Conservation (phyloP, 2,329 filamentous ascomycete species). For the Pseudopyrenochaeta lycopersici region DNA sequence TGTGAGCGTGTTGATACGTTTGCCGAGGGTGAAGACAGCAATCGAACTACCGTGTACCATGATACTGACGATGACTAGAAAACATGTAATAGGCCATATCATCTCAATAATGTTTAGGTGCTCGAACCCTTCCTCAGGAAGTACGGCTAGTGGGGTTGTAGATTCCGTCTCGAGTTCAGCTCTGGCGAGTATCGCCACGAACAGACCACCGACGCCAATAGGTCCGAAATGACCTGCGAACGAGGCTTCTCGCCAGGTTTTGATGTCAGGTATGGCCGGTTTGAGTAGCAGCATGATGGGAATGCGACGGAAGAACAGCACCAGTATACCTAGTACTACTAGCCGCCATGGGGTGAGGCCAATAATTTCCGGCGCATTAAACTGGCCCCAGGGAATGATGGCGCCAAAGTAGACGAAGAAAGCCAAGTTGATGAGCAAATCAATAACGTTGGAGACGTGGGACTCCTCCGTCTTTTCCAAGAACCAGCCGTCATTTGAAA, state of each 20-base stretch:
- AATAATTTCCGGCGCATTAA: constrained; percentile 73
- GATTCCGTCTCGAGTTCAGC: constrained; percentile 84
- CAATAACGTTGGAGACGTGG: constrained; percentile 98
- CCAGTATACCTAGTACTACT: constrained; percentile 90
- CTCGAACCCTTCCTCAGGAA: constrained; percentile 67
- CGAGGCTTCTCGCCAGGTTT: constrained; percentile 95
- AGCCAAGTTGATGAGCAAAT: constrained; percentile 92
- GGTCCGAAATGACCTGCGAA: constrained; percentile 98
- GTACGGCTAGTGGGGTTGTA: constrained; percentile 74
- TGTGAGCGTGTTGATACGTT: constrained; percentile 95
- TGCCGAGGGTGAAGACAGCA: constrained; percentile 95
- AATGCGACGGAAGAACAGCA: constrained; percentile 94
- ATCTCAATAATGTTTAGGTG: constrained; percentile 78
- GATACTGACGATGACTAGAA: constrained; percentile 93
- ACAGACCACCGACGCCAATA: constrained; percentile 96
- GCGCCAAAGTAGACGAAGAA: constrained; percentile 99
- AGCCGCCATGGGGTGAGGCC: constrained; percentile 88
- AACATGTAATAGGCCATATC: constrained; percentile 96
- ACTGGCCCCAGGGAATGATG: constrained; percentile 95
- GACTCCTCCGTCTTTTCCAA: constrained; percentile 97
- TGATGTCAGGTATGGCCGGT: constrained; percentile 93
- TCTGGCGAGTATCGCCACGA: constrained; percentile 89
- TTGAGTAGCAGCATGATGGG: constrained; percentile 93
- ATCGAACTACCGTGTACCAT: constrained; percentile 97
- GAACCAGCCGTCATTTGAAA: constrained; percentile 99